Base-by-base conservation (phyloP, 345 rosid species). In the Cardamine chenopodiifolia region DNA sequence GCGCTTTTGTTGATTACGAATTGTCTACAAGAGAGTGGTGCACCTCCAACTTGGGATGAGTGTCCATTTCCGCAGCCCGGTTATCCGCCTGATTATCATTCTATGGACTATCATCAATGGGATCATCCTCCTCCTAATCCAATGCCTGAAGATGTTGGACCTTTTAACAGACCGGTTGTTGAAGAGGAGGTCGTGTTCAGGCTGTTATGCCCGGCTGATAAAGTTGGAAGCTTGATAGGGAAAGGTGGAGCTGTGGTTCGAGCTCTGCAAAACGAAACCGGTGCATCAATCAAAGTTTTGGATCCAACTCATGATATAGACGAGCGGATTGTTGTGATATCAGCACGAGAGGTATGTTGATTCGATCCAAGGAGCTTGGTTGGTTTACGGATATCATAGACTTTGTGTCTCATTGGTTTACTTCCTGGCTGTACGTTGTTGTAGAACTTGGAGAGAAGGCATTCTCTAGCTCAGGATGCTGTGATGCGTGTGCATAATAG, bases 141-240 rank as follows among this genome's bases (percentile, higher is more conserved):
- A 18, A 88, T 88, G 72, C 82, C 81, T 60, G 88, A 85, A 31
- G 82, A 64, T 11, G 78, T 77, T 48, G 87, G 83, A 74, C 76
- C 78, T 55, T 84, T 76, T 73, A 83, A 64, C 70, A 85, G 88
- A 76, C 83, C 81, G 66, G 73, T 66, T 71, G 57, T 81, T 39
- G 93, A 87, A 74, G 93, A 88, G 78, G 91, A 88, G 20, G 82
- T 88, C 6, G 74, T 81, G 0, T 90, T 87, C 32, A 88, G 87
- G 79, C 32, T 90, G 68, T 77, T 90, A 17, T 90, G 93, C 74
- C 91, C 85, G 31, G 87, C 72, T 74, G 93, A 87, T 71, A 90
- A 87, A 81, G 91, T 90, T 71, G 93, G 93, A 28, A 84, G 88
- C 68, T 80, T 88, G 86, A 90, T 90, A 53, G 96, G 96, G 73